These are phyloP conservation scores for Scalesia atractyloides DNA, from an alignment of 129 eudicot species.

Conservation along the genomic window DNA sequence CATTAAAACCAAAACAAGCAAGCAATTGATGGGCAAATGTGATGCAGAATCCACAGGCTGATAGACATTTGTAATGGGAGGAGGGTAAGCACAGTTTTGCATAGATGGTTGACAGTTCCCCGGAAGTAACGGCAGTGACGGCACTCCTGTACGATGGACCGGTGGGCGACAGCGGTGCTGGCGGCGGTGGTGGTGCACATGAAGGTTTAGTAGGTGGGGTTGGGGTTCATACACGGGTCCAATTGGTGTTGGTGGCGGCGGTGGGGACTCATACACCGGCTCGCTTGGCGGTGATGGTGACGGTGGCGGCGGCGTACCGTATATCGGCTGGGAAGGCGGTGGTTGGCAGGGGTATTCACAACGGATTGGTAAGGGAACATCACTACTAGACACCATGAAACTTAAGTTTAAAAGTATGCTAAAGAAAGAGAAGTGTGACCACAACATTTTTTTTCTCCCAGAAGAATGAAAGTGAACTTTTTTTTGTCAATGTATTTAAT, in stretches of 20 bases:
- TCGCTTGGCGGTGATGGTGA: constrained; percentile 25
- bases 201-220: constrained; percentile 13
- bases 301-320: constrained; percentile 36
- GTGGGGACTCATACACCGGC: constrained; percentile 27
- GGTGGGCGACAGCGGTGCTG: constrained; percentile 23
- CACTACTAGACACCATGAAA: background rate
- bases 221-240: constrained; percentile 20
- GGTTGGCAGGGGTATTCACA: constrained; percentile 41
- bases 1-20: constrained; percentile 6
- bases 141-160: constrained; percentile 24
- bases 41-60: constrained; percentile 35
- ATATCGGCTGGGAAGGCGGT: constrained; percentile 25
- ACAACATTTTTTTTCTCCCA: constrained; percentile 23
- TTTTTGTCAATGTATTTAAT: constrained; percentile 2
- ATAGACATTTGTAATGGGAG: constrained; percentile 29
- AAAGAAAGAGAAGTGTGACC: background rate
- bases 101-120: constrained; percentile 27
- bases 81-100: constrained; percentile 39
- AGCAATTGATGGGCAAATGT: constrained; percentile 16
- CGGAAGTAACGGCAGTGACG: constrained; percentile 16
- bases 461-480: constrained; percentile 6
- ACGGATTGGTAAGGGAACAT: constrained; percentile 6
- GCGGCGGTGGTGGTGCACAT: constrained; percentile 28
- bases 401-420: background rate
- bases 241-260: constrained; percentile 27